Conservation (phyloP, 108 stramenopile genomes). For the Stephanodiscus triporus region DNA sequence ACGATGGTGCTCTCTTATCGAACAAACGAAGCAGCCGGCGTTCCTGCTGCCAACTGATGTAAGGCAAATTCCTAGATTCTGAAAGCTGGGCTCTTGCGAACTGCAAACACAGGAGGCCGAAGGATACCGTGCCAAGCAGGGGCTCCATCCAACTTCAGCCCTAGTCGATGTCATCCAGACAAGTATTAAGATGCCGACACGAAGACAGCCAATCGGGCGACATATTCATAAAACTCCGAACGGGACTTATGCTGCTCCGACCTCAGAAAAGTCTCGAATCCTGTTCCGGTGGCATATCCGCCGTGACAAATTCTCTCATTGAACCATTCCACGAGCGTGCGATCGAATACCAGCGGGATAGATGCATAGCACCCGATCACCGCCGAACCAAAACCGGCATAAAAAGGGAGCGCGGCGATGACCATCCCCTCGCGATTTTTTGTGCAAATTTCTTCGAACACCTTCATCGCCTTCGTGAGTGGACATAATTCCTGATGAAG, state of each 20-base stretch:
- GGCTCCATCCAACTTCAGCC: constrained; percentile 91
- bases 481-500: too few species aligned
- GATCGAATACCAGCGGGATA: constrained; percentile 81
- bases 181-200: too few species aligned
- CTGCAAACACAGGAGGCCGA: constrained; percentile 82
- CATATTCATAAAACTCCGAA: background rate
- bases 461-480: constrained; percentile 48
- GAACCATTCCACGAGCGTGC: constrained; percentile 73
- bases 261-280: constrained; percentile 86
- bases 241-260: constrained; percentile 62
- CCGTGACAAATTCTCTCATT: constrained; percentile 82
- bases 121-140: constrained; percentile 77
- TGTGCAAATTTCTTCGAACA: constrained; percentile 33
- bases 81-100: constrained; percentile 73
- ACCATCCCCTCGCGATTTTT: constrained; percentile 63
- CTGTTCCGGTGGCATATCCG: constrained; percentile 73
- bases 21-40: constrained; percentile 21
- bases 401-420: constrained; percentile 67
- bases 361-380: constrained; percentile 54
- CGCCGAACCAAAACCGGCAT: constrained; percentile 63
- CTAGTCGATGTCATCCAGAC: background rate
- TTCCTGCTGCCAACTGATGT: constrained; percentile 50
- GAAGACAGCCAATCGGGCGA: background rate
- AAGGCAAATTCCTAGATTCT: constrained; percentile 85
- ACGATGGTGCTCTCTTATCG: too few species aligned